Base-by-base conservation (phyloP, 1,139 yeast species). In the Nadsonia commutata region DNA sequence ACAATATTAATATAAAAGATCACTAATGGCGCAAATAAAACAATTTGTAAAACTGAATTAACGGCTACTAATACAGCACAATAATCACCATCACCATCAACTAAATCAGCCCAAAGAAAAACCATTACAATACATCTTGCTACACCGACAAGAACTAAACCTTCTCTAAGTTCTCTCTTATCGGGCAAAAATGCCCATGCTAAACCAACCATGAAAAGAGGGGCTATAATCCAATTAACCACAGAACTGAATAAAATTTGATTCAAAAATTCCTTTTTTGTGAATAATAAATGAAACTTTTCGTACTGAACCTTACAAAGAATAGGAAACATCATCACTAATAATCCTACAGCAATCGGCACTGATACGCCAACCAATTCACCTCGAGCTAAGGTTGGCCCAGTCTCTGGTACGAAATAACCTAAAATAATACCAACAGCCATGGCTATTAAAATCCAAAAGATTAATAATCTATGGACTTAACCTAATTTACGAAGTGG, bases 121-220 rank as follows among this genome's bases (percentile, higher is more conserved):
- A 75, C 79, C 80, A 76, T 76, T 22, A 80, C 80, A 50, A 76
- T 74, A 54, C 81, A 76, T 46, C 80, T 56, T 2, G 79, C 80
- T 39, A 72, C 51, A 1, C 80, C 81, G 40, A 76, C 73, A 70
- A 76, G 67, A 37, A 76, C 72, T 4, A 76, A 63, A 0, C 80
- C 80, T 33, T 60, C 61, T 43, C 80, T 60, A 45, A 70, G 70
- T 45, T 72, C 80, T 4, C 59, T 60, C 44, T 65, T 54, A 46
- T 74, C 72, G 43, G 72, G 72, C 43, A 76, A 53, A 0, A 68
- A 65, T 36, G 71, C 57, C 80, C 80, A 76, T 0, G 77, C 71
- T 18, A 76, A 60, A 0, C 70, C 79, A 52, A 50, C 39, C 81
- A 75, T 76, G 40, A 75, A 49, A 31, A 75, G 62, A 1, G 81